Conservation (phyloP, 2,329 filamentous ascomycete genomes). For the Botrytis aclada region DNA sequence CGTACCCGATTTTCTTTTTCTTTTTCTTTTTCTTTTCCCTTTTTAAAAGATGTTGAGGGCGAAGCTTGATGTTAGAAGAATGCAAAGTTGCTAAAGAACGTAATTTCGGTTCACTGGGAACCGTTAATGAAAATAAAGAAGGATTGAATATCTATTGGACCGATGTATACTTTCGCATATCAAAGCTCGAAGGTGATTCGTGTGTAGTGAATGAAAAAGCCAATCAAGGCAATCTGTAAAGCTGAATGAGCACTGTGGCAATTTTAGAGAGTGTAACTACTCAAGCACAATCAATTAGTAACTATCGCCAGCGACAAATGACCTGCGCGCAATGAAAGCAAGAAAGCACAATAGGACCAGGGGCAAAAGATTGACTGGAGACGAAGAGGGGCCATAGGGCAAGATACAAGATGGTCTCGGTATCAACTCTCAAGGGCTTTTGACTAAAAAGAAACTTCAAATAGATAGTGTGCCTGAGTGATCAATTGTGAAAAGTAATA, state of each 20-base stretch:
- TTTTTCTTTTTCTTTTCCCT: not conserved
- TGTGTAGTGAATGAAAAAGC: conserved; percentile 15
- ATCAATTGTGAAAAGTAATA: not conserved
- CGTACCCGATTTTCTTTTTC: not conserved
- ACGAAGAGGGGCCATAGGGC: conserved; percentile 10
- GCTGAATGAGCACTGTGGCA: not conserved
- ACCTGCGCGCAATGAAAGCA: conserved; percentile 18
- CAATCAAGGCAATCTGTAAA: not conserved
- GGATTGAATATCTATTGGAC: conserved; percentile 28
- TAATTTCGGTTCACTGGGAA: conserved; percentile 35
- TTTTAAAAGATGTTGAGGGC: conserved; percentile 24
- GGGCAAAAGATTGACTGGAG: conserved; percentile 12
- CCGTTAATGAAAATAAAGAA: conserved; percentile 26
- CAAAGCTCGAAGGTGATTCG: conserved; percentile 19
- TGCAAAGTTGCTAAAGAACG: conserved; percentile 31
- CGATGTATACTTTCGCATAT: conserved; percentile 28
- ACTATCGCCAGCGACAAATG: conserved; percentile 23
- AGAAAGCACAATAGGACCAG: conserved; percentile 1
- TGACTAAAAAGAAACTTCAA: not conserved
- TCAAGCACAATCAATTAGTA: conserved; percentile 24
- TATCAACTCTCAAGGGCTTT: not conserved
- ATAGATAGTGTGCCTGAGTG: not conserved
- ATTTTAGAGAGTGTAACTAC: conserved; percentile 1
- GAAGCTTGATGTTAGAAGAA: conserved; percentile 27
- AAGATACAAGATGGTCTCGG: conserved; percentile 6